Base-by-base conservation (phyloP, 257 asterid species). In the Linaria vulgaris region DNA sequence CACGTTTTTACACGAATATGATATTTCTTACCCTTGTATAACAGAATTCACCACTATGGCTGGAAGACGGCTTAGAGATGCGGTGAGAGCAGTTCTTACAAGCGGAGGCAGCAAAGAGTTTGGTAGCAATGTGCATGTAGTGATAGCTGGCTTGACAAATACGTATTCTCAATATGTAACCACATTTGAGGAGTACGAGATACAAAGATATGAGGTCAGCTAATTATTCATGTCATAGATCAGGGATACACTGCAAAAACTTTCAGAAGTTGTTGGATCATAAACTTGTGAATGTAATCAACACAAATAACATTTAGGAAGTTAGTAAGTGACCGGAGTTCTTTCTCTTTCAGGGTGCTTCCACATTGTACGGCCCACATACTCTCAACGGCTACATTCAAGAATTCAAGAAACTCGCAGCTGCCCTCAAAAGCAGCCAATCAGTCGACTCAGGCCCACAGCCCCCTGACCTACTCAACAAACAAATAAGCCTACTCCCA, bases 21-120 rank as follows among this genome's bases (percentile, higher is more conserved):
- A 20, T 54, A n/a, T 58, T 68, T 34, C 21, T 47, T 51, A 38
- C 56, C 3, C 6, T 27, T 46, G 41, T 54, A 5, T 45, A n/a
- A 61, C 83, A 90, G 99, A 92, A 82, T 92, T 89, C 81, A 78
- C 94, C 51, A 89, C 99, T 43, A 92, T 92, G 99, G 91, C 99
- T 44, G 99, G 99, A 60, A 87, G 99, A 75, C 86, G 97, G 59
- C 95, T 92, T 49, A 85, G 97, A 30, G 99, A 92, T 80, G 95
- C 97, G 10, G 87, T 92, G 67, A 86, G 55, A 84, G 56, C 64
- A 19, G 84, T 68, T 44, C 82, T 92, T 30, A 75, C 69, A 1
- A 71, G 77, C 70, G 75, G 78, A 72, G 74, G 69, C 53, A 64
- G 73, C 63, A 78, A 73, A 48, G 85, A 76, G 70, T 86, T 86